Base-by-base conservation (phyloP, 2,329 filamentous ascomycete genomes). In the Dactylellina cionopaga region DNA sequence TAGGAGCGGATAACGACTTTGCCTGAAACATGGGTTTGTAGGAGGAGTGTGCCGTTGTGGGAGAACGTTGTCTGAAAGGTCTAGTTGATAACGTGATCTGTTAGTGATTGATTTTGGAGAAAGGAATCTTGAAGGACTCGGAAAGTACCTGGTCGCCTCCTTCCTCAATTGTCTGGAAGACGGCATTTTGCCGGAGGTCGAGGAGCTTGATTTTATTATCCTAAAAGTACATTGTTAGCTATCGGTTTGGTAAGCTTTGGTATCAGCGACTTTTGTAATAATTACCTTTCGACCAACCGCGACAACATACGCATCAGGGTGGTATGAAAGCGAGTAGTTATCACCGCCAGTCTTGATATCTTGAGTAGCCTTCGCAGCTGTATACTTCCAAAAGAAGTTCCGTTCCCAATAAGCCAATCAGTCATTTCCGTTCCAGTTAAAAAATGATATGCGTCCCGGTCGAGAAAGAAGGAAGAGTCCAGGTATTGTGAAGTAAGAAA, bases 51-150 rank as follows among this genome's bases (percentile, higher is more conserved):
- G 33, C 84, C 84, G 2, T 80, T 78, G 78, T 84, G 84, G 46
- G 83, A 83, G 77, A 85, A 85, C 49, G 82, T 79, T 76, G 83
- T 82, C 71, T 83, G 82, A 75, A 85, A 85, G 52, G 82, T 84
- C 75, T 84, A 81, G 2, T n/a, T n/a, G n/a, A n/a, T n/a, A n/a
- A 80, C 75, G 10, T 75, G 68, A 72, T 31, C n/a, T n/a, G n/a
- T 76, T 70, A 22, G 27, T 17, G 10, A 17, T 35, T 24, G 75
- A 52, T 27, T 80, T 25, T 78, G 33, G 79, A 78, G 31, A 81
- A 76, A 1, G 1, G 17, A n/a, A n/a, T n/a, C 1, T 25, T 15
- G 43, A 13, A 29, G 35, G 33, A 10, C 47, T 15, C 19, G 9
- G n/a, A 22, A 35, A 35, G 15, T 64, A 64, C 62, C 24, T 41